Evolutionary conservation across 1,139 yeast species (phyloP), one percentile per base, ranked within the genome.

Genomic region (Wickerhamomyces sp.): DNA sequence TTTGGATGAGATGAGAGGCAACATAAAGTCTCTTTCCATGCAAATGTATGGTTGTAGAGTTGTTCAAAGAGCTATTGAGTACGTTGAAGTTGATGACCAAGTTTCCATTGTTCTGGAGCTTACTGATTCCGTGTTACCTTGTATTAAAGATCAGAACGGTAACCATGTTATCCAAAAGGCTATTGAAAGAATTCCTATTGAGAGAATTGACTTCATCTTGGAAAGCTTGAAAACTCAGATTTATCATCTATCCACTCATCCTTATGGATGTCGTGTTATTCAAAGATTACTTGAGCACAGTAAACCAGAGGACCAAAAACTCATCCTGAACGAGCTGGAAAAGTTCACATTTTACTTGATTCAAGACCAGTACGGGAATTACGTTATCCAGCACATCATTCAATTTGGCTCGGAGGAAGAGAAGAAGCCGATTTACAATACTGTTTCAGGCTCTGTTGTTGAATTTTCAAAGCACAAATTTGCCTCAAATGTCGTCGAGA

Each of bases 21-120:
- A 81, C 41, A 77, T 91, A 49, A 72, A 85, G 46, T 73, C 72
- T 24, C 67, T 91, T 36, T 82, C 96, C 1, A 62, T 88, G 52
- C 97, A 91, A 56, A 91, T 89, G 96, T 91, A 91, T 58, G 98
- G 98, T 3, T 91, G 99, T 57, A 72, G 99, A 45, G 98, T 91
- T 23, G 94, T 93, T 28, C 99, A 91, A 61, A 75, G 89, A 54
- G 96, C 97, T 2, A 69, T 91, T 38, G 96, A 87, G 57, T 81
- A 78, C 38, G 69, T 87, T 31, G 68, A 69, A 11, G 59, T 76
- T n/a, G 74, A 71, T 2, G 86, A 86, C 39, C 93, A 87, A 59
- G 70, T 84, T 16, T 60, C 63, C 29, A 70, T 91, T 28, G 78
- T 87, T 36, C 65, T 68, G 26, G 98, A 91, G 59, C 68, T 91